Conservation (phyloP, 371 early-diverging fungal genomes). For the Mucor irregularis region DNA sequence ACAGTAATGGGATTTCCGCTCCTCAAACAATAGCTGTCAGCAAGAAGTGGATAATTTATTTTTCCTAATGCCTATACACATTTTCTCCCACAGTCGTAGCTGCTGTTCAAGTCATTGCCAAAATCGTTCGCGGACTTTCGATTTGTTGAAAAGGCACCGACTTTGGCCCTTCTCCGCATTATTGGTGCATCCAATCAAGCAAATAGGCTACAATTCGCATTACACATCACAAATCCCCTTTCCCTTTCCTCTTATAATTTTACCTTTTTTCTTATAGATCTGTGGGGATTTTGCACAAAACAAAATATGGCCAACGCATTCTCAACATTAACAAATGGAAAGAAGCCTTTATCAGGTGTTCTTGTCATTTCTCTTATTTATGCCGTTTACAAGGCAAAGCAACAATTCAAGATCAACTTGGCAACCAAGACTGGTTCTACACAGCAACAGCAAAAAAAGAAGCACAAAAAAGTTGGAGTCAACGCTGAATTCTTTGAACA, state of each 20-base stretch:
- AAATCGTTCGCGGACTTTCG: too few species aligned
- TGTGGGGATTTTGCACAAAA: neutral
- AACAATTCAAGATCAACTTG: conserved; percentile 24
- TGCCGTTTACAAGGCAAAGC: conserved; percentile 36
- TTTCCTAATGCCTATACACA: too few species aligned
- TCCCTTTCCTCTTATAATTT: neutral
- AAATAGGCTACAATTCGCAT: neutral
- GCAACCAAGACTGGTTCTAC: neutral
- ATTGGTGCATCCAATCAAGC: neutral
- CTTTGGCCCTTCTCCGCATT: neutral
- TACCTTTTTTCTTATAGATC: too few species aligned
- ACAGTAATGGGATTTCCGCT: too few species aligned
- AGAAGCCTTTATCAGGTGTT: conserved; percentile 31
- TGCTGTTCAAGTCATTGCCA: too few species aligned
- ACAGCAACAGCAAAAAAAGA: conserved; percentile 14
- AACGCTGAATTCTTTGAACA: conserved; percentile 76
- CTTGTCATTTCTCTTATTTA: conserved; percentile 40
- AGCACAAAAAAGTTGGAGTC: conserved; percentile 58
- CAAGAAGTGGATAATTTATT: too few species aligned
- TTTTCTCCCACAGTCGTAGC: too few species aligned
- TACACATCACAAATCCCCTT: neutral
- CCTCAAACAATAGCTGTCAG: too few species aligned
- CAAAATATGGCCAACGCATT: conserved; percentile 35
- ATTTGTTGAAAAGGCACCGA: neutral
- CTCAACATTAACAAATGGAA: conserved; percentile 31